Evolutionary conservation across 2,329 filamentous ascomycete genomes (phyloP), one percentile per base, ranked within the genome.

Genomic region (Cadophora sp.): DNA sequence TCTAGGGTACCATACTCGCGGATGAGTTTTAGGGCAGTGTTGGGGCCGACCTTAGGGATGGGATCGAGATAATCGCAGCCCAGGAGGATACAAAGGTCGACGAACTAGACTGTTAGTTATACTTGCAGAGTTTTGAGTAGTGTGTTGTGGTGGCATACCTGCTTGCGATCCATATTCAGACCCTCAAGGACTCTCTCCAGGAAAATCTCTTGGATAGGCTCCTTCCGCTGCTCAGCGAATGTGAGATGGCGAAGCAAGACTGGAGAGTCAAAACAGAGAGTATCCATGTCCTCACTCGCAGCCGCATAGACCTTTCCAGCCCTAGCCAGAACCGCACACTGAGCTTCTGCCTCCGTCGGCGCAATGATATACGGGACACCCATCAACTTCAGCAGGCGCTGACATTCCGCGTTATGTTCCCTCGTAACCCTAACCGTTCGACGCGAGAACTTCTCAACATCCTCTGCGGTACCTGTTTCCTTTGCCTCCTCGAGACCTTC

Each of bases 271-370:
- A 99, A 99, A 76, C 95, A 98, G 64, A 99, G 83, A 0, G 96
- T 99, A 77, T 99, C 96, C 96, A 99, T 99, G 81, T 99, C 96
- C 81, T 99, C 96, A 71, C 92, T 97, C 2, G 96, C 96, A 22
- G 96, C 96, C 3, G 94, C 96, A 78, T 96, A 99, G 61, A 99
- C 96, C 81, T 98, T 98, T 45, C 94, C 95, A 5, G 92, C 94
- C 68, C 91, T 85, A 0, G 96, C 96, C 69, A 99, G 84, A 48
- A 90, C 91, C 3, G 96, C 96, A 78, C 96, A 99, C 79, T 99
- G 96, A 1, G 96, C 96, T 82, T 99, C 96, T 4, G 96, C 96
- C 80, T 99, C 96, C 0, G 96, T 99, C 0, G 96, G 96, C 0
- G 96, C 96, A 76, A 97, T 87, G 70, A 99, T 95, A 79, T 91